Evolutionary conservation across 2,329 filamentous ascomycete genomes (phyloP).

Genomic region (Fusarium oxysporum): DNA sequence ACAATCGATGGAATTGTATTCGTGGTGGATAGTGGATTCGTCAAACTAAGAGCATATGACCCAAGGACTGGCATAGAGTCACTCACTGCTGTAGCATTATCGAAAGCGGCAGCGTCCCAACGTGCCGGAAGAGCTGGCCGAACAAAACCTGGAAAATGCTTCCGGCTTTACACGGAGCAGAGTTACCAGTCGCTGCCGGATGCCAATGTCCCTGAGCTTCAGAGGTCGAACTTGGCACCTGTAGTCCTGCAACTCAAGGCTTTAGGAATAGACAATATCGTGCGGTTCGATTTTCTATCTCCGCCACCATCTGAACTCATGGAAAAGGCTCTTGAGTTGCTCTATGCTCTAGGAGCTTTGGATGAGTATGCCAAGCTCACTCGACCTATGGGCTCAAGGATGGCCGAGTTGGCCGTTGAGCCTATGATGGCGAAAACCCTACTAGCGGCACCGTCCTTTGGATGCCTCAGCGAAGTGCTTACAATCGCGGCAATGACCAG

Average conservation of each 20-base stretch:
- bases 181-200: slow-evolving; percentile 74
- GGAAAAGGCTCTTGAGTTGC: slow-evolving; percentile 85
- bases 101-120: slow-evolving; percentile 93
- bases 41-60: slow-evolving; percentile 89
- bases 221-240: slow-evolving; percentile 89
- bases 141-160: slow-evolving; percentile 92
- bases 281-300: slow-evolving; percentile 89
- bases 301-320: slow-evolving; percentile 87
- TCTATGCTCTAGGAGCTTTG: slow-evolving; percentile 87
- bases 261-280: slow-evolving; percentile 92
- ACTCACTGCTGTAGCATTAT: slow-evolving; percentile 82
- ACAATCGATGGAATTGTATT: slow-evolving; percentile 94
- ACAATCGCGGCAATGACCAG: slow-evolving; percentile 96
- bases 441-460: slow-evolving; percentile 78
- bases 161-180: slow-evolving; percentile 87
- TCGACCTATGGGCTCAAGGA: slow-evolving; percentile 84
- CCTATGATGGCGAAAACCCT: slow-evolving; percentile 96
- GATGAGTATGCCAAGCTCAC: slow-evolving; percentile 93
- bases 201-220: slow-evolving; percentile 87
- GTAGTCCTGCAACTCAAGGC: slow-evolving; percentile 93
- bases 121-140: slow-evolving; percentile 90
- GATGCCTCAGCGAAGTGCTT: slow-evolving; percentile 85
- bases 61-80: slow-evolving; percentile 88
- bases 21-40: slow-evolving; percentile 90
- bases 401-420: slow-evolving; percentile 93